Conservation (phyloP, 495 filamentous ascomycete genomes). For the Sphaerosporella brunnea region DNA sequence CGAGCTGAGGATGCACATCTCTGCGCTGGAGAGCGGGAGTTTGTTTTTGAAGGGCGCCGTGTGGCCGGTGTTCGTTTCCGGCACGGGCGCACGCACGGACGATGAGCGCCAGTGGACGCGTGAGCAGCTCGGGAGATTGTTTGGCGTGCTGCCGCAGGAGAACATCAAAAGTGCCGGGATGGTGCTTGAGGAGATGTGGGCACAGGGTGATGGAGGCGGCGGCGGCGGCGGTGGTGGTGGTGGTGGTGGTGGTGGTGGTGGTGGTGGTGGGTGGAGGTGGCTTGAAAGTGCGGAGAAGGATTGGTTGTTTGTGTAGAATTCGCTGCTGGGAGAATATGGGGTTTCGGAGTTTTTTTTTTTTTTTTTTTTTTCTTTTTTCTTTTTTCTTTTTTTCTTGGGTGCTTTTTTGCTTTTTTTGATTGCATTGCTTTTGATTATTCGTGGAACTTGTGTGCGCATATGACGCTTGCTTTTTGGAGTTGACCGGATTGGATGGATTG, state of each 20-base stretch:
- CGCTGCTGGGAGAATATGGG: too few species aligned
- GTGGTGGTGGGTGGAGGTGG: constrained; percentile 11
- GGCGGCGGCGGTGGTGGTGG: constrained; percentile 5
- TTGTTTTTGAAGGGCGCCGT: constrained; percentile 20
- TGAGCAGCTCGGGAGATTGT: constrained; percentile 16
- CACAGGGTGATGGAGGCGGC: constrained; percentile 4
- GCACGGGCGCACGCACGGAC: constrained; percentile 16
- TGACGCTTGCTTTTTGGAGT: too few species aligned
- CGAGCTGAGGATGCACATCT: constrained; percentile 15
- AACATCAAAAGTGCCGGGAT: constrained; percentile 23
- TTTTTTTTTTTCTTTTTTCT: too few species aligned
- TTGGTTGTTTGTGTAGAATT: constrained; percentile 25
- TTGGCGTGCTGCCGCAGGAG: constrained; percentile 18
- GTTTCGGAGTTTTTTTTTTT: too few species aligned
- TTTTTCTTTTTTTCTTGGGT: too few species aligned
- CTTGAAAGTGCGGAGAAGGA: constrained; percentile 17
- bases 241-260: constrained; percentile 7
- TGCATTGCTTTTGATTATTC: too few species aligned
- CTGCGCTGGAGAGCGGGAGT: constrained; percentile 6
- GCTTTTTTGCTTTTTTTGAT: too few species aligned
- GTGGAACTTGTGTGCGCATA: too few species aligned
- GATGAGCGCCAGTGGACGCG: constrained; percentile 17
- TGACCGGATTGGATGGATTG: too few species aligned
- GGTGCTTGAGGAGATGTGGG: constrained; percentile 22
- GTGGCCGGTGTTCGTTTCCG: constrained; percentile 22